A percentile compares a stretch with the other conserved stretches of the same genome.
Evolutionary conservation across 495 filamentous ascomycete genomes (phyloP).

Genomic region (Podospora didyma): DNA sequence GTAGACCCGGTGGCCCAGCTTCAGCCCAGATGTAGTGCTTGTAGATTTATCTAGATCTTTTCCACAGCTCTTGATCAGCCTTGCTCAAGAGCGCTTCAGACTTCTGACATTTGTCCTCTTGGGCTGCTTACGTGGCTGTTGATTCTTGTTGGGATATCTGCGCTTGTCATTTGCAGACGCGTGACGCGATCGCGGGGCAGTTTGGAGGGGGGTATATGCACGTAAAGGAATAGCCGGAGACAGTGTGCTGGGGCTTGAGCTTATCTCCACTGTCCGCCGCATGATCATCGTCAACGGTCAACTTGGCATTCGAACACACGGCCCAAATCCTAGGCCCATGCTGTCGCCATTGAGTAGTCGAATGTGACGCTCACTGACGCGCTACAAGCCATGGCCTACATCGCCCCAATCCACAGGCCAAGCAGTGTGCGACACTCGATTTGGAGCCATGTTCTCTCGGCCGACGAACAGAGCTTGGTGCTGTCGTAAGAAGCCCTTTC

Average conservation of each 20-base stretch:
- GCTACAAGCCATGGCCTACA: conserved; percentile 69
- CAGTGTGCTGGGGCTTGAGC: conserved; percentile 4
- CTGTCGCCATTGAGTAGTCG: background rate
- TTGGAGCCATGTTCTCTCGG: conserved; percentile 67
- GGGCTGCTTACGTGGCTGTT: background rate
- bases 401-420: conserved; percentile 88
- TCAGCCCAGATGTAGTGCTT: too few species aligned
- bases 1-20: too few species aligned
- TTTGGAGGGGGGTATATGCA: too few species aligned
- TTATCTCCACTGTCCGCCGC: conserved; percentile 16
- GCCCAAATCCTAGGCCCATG: background rate
- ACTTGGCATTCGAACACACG: background rate
- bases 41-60: too few species aligned
- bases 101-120: background rate
- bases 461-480: conserved; percentile 75
- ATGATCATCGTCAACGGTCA: too few species aligned
- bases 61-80: too few species aligned
- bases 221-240: conserved; percentile 1
- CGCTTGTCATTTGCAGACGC: background rate
- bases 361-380: conserved; percentile 17
- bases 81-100: background rate
- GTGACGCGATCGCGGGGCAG: conserved; percentile 17
- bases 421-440: conserved; percentile 87
- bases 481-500: conserved; percentile 72
- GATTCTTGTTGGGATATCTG: too few species aligned